phyloP scores from a whole-genome alignment of 305 asterid genomes.

The Coffea humblotiana region DNA sequence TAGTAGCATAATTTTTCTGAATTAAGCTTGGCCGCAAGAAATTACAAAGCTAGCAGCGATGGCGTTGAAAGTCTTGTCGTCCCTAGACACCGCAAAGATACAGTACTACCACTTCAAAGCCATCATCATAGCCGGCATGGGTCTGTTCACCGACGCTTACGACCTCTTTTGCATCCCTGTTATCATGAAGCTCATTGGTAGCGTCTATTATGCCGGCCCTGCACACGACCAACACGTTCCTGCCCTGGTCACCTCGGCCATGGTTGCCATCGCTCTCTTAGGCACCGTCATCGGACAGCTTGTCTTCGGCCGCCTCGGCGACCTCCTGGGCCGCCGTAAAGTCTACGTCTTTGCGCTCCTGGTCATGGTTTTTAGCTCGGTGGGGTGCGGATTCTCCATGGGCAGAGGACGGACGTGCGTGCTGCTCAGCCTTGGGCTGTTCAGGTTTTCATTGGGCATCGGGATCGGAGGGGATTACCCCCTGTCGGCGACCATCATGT shows the following conservation, averaged over 20 bases:
- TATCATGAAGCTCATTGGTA: conserved; percentile 43
- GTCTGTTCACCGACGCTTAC: conserved; percentile 56
- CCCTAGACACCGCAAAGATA: conserved; percentile 50
- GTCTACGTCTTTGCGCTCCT: conserved; percentile 46
- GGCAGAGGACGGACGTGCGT: conserved; percentile 41
- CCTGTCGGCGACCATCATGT: conserved; percentile 64
- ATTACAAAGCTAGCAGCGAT: conserved; percentile 1
- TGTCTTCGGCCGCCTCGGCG: conserved; percentile 50
- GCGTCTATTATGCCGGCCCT: conserved; percentile 30
- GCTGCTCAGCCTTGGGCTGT: conserved; percentile 39
- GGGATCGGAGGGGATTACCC: conserved; percentile 70
- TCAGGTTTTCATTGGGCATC: conserved; percentile 47
- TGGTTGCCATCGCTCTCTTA: conserved; percentile 38
- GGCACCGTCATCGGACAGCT: conserved; percentile 50
- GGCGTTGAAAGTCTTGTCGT: conserved; percentile 49
- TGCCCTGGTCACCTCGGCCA: conserved; percentile 23
- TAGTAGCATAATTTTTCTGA: too few relatives aligned
- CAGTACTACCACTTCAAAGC: conserved; percentile 59
- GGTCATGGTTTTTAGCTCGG: conserved; percentile 50
- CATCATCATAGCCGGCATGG: conserved; percentile 60
- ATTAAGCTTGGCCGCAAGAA: too few relatives aligned
- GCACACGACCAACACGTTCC: conserved; percentile 19
- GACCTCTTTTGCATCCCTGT: conserved; percentile 61
- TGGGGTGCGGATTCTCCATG: conserved; percentile 47
- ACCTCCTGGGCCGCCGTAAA: conserved; percentile 43